Evolutionary conservation across 192 early-diverging fungal species (phyloP), one percentile per base, ranked within the genome.

Genomic region (Backusella macrospora): DNA sequence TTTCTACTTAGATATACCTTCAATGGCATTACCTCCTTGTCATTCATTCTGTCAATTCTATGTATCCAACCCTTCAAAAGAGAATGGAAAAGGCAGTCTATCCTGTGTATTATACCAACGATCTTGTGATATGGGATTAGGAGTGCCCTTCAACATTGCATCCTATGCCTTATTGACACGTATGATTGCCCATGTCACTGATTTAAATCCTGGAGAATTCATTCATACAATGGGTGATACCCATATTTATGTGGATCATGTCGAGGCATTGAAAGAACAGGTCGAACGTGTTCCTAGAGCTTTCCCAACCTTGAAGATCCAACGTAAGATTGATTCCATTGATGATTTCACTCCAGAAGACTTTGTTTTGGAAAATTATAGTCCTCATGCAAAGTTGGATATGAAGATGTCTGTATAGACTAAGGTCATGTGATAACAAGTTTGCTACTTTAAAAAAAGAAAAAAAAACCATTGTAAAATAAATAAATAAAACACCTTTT

Each of bases 71-170:
- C 89, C 90, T 0, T 74, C 86, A 40, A 70, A 82, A 43, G 82
- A 83, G 10, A 76, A 84, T 29, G 76, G 81, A 0, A 80, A 83
- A 13, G 85, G 88, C 3, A 76, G 78, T 21, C 84, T 99, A 12
- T 96, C 94, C 3, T 98, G 97, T 81, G 92, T 95, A 65, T 86
- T 99, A 59, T 99, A 99, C 84, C 98, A 99, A 81, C 87, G 98
- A 3, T 93, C 95, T 1, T 94, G 93, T 79, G 98, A 99, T 75
- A 87, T 99, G 83, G 98, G 98, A 6, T 85, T 99, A 26, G 98
- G 98, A 18, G 96, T 99, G 0, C 98, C 98, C 1, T 99, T 99
- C 80, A 99, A 99, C 77, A 98, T 99, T 82, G 95, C 98, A 5
- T 96, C 94, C 26, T 99, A 99, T 76, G 93, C 97, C 1, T 74